phyloP scores from a whole-genome alignment of 495 filamentous ascomycete species.

The Massariosphaeria phaeospora region DNA sequence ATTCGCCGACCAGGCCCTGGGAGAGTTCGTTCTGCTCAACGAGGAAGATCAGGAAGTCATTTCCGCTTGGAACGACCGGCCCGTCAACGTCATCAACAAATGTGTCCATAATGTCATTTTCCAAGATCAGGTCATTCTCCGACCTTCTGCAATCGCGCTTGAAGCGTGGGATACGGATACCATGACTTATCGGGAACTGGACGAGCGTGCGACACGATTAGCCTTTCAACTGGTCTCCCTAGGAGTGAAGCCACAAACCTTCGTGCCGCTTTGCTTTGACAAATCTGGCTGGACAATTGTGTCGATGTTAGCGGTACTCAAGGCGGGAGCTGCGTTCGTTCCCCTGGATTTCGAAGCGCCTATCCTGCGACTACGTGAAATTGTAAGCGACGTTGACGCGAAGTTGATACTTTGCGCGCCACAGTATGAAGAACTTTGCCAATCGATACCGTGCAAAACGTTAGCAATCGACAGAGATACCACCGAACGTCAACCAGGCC shows the following conservation, averaged over 20 bases:
- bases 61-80: constrained; percentile 16
- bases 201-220: constrained; percentile 36
- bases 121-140: constrained; percentile 30
- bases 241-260: constrained; percentile 39
- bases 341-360: constrained; percentile 27
- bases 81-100: constrained; percentile 38
- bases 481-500: constrained; percentile 14
- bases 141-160: constrained; percentile 14
- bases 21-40: constrained; percentile 10
- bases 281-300: constrained; percentile 25
- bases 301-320: constrained; percentile 26
- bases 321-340: constrained; percentile 33
- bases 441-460: constrained; percentile 21
- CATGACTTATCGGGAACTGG: constrained; percentile 38
- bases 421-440: constrained; percentile 20
- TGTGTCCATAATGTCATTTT: constrained; percentile 53
- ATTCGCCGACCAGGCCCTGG: background rate
- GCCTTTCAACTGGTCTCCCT: constrained; percentile 36
- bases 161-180: constrained; percentile 35
- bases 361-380: constrained; percentile 21
- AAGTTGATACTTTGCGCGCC: constrained; percentile 28
- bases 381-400: constrained; percentile 25
- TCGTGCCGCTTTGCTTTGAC: constrained; percentile 29
- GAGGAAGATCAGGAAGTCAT: constrained; percentile 13
- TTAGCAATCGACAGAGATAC: constrained; percentile 11